phyloP scores from a whole-genome alignment of 75 land plant genomes.

The Sequoia sempervirens region DNA sequence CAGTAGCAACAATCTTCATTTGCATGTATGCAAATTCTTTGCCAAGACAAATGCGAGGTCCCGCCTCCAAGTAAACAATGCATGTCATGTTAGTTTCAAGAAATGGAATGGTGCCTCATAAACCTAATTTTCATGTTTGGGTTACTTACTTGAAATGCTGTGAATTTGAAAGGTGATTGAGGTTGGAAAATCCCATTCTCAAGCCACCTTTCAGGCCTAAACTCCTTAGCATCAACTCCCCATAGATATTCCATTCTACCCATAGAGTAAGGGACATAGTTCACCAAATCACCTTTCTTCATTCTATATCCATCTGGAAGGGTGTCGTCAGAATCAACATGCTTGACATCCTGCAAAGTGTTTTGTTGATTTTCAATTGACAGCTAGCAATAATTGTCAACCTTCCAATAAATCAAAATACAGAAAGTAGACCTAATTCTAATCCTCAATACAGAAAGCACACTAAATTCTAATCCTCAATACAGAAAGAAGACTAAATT shows the following conservation, averaged over 20 bases:
- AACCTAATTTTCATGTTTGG: not conserved
- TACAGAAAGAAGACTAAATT: not conserved
- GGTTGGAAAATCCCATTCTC: conserved; percentile 31
- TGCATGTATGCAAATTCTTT: conserved; percentile 74
- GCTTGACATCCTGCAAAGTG: conserved; percentile 43
- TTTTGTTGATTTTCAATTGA: not conserved
- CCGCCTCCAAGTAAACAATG: conserved; percentile 40
- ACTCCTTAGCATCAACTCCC: conserved; percentile 40
- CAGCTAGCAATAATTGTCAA: not conserved
- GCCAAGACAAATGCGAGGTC: conserved; percentile 70
- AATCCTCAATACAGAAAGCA: not conserved
- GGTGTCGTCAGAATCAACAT: conserved; percentile 37
- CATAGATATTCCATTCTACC: conserved; percentile 37
- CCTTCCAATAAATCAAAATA: not conserved
- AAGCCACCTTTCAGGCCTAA: conserved; percentile 53
- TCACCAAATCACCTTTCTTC: conserved; percentile 32
- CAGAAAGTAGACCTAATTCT: not conserved
- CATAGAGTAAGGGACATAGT: conserved; percentile 39
- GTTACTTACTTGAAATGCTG: conserved; percentile 40
- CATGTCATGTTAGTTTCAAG: not conserved
- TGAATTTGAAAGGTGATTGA: conserved; percentile 42
- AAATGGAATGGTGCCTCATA: not conserved
- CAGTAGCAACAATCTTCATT: conserved; percentile 57
- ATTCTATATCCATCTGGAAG: conserved; percentile 39
- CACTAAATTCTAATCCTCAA: no score